A percentile compares a stretch with the other conserved stretches of the same genome.
Conservation (phyloP, 306 rosid species). For the Pachyrhizus erosus region DNA sequence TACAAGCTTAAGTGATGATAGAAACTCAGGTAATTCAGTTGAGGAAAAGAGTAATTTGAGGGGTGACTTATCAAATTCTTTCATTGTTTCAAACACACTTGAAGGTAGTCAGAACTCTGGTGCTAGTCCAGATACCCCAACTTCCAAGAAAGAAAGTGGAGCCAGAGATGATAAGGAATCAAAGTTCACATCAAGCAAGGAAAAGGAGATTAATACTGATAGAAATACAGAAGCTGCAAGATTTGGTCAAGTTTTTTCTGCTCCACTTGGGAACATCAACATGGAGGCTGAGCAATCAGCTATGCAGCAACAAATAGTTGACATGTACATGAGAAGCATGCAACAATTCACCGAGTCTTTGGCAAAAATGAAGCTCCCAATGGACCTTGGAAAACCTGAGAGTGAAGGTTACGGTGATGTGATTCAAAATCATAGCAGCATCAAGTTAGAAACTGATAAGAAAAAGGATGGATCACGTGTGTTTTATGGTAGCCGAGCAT, state of each 20-base stretch:
- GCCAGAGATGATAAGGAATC: slow-evolving; percentile 52
- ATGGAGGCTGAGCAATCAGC: slow-evolving; percentile 78
- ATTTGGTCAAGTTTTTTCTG: slow-evolving; percentile 62
- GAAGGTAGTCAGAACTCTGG: slow-evolving; percentile 49
- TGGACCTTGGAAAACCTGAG: slow-evolving; percentile 72
- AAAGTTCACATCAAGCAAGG: slow-evolving; percentile 45
- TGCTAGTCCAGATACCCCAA: slow-evolving; percentile 70
- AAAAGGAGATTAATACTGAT: slow-evolving; percentile 49
- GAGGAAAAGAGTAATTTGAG: slow-evolving; percentile 56
- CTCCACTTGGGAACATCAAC: slow-evolving; percentile 71
- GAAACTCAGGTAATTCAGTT: slow-evolving; percentile 65
- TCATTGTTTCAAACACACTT: slow-evolving; percentile 37
- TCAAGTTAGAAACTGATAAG: slow-evolving; percentile 58
- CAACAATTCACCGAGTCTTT: slow-evolving; percentile 65
- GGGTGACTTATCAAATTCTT: slow-evolving; percentile 47
- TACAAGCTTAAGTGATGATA: slow-evolving; percentile 70
- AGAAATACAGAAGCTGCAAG: slow-evolving; percentile 42
- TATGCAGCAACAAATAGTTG: slow-evolving; percentile 86
- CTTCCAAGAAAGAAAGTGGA: slow-evolving; percentile 65
- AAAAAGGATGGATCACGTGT: slow-evolving; percentile 76
- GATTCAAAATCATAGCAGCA: slow-evolving; percentile 52
- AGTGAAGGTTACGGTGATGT: slow-evolving; percentile 53
- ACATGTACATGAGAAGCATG: slow-evolving; percentile 94
- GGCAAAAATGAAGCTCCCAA: slow-evolving; percentile 86
- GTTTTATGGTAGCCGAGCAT: slow-evolving; percentile 85